Evolutionary conservation across 2,329 filamentous ascomycete species (phyloP), one percentile per base, ranked within the genome.

Genomic region (Eurotiales sp.): DNA sequence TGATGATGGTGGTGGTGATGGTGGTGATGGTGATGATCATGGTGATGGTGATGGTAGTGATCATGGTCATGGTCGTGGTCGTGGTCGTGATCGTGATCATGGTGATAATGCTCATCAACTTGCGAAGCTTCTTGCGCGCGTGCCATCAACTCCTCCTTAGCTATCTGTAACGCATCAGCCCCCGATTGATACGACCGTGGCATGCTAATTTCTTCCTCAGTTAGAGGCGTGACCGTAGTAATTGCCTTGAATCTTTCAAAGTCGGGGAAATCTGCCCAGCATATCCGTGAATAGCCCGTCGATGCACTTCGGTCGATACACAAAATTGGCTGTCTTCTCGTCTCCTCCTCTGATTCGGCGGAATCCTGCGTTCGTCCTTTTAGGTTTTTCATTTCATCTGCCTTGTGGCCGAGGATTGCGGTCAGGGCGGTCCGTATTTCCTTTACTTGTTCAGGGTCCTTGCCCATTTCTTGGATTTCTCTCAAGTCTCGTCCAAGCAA

Each of bases 91-190:
- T 72, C 68, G 6, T 63, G 64, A n/a, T 62, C 58, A 51, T 74
- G 72, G 51, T 74, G 72, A 27, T 69, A 65, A 17, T 67, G 65
- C 19, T 74, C 71, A 1, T 63, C 69, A 36, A 72, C 70, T 29
- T 70, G 70, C 1, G 69, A 72, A 7, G 71, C 61, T 51, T 77
- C 74, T 53, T 76, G 73, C 17, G 77, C 59, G 17, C 75, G 68
- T 27, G 73, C 72, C 72, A 77, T 77, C 46, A 77, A 58, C 52
- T 77, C 75, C 51, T 77, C 74, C 55, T 77, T 77, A 4, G 75
- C 74, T 57, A 75, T 72, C 55, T 77, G 73, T n/a, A 77, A 60
- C 1, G 74, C 77, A 52, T 75, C 73, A 3, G 73, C 75, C 3
- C 74, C 75, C 10, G 74, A 75, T 50, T 75, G 68, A 19, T 74